A percentile compares a stretch with the other conserved stretches of the same genome.
Conservation (phyloP, 2,329 filamentous ascomycete species). For the Arthrobotrys pseudoclavata region DNA sequence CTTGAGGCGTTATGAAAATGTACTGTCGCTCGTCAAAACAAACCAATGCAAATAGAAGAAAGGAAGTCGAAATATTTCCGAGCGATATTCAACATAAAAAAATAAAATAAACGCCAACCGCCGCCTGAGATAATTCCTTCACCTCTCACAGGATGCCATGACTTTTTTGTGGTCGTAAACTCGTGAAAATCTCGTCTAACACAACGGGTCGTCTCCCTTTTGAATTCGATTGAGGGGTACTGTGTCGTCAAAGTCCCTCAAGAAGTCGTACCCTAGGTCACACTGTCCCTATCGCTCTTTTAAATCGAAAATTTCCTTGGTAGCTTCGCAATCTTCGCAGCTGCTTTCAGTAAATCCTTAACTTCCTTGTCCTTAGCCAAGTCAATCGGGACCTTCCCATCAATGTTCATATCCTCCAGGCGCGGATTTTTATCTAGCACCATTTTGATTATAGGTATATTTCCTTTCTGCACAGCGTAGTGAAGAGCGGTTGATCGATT, state of each 20-base stretch:
- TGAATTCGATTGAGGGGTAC: neutral
- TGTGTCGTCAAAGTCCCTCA: too few species aligned
- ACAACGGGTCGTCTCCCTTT: neutral
- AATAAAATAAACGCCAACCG: neutral
- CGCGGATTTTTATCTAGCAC: constrained; percentile 53
- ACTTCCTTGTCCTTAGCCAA: constrained; percentile 58
- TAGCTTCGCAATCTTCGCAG: constrained; percentile 29
- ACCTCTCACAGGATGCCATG: neutral
- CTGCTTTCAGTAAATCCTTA: constrained; percentile 49
- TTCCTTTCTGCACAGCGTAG: constrained; percentile 57
- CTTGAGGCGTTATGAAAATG: neutral
- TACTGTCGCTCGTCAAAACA: neutral
- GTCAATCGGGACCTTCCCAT: constrained; percentile 57
- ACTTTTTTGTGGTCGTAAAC: constrained; percentile 5
- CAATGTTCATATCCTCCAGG: constrained; percentile 55
- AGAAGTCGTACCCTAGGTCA: too few species aligned
- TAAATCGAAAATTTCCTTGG: constrained; percentile 54
- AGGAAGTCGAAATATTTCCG: neutral
- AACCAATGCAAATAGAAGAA: neutral
- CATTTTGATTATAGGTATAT: constrained; percentile 39
- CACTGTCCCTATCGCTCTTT: neutral
- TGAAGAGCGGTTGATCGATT: constrained; percentile 59
- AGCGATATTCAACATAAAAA: neutral
- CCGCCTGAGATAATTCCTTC: neutral
- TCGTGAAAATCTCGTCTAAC: neutral